Base-by-base conservation (phyloP, 2,329 filamentous ascomycete genomes). In the Cyphellophora attinorum region DNA sequence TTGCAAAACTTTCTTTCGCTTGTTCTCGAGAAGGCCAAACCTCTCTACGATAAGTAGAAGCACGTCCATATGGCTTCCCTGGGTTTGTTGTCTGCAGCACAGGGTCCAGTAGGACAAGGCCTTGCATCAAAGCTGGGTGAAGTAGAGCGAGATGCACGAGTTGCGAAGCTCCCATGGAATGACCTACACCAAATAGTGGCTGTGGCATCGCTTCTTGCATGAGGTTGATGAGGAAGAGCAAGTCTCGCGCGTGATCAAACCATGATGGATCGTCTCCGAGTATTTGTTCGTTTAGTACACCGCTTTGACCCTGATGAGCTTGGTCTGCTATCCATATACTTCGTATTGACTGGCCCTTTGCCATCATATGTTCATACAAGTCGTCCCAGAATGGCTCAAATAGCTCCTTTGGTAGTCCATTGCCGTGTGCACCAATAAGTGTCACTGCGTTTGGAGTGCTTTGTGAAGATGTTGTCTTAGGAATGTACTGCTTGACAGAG, bases 321-420 rank as follows among this genome's bases (percentile, higher is more conserved):
- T 82, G 75, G 60, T 96, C 89, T 42, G 85, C 79, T 49, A 94
- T 91, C 82, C 84, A 94, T 48, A 96, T 88, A 42, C 74, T 68
- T 38, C 85, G 74, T 49, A 96, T 84, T 2, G 70, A 68, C 48
- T 93, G 74, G 12, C 76, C 77, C 37, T 68, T 63, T 11, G 59
- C 54, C 45, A 71, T 69, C 5, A 78, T 64, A 12, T 67, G 62
- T 12, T 67, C 59, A 47, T 82, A 65, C 2, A 95, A 64, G 33
- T 94, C 85, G 39, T 89, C 84, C 82, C 86, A 95, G 0, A 95
- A 64, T 0, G 89, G 83, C 51, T 95, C 88, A 53, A 95, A 95
- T 2, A 95, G 61, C 65, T 96, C 89, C 70, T 95, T 96, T 8
- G 85, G 82, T 47, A 95, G 94, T 8, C 81, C 89, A 62, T 95